phyloP scores from a whole-genome alignment of 2,329 filamentous ascomycete genomes.

The Colletotrichum sp. region DNA sequence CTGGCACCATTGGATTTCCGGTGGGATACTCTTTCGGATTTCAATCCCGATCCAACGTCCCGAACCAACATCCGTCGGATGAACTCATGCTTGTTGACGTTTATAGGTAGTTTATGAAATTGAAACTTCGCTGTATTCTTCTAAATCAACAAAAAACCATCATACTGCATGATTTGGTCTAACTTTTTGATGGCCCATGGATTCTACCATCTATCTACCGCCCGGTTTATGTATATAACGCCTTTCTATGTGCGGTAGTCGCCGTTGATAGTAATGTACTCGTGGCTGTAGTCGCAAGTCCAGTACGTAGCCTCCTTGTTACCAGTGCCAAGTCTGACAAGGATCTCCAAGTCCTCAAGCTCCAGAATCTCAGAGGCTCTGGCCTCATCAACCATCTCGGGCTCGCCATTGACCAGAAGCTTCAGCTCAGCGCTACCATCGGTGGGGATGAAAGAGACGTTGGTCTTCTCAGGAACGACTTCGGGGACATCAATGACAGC shows the following conservation, averaged over 20 bases:
- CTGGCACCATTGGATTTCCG: background rate
- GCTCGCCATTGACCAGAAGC: slow-evolving; percentile 80
- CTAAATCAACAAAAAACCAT: background rate
- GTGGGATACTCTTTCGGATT: background rate
- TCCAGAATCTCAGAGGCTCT: slow-evolving; percentile 80
- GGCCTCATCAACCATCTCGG: slow-evolving; percentile 77
- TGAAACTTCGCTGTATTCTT: background rate
- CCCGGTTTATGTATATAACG: background rate
- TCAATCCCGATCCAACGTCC: background rate
- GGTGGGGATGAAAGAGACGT: slow-evolving; percentile 78
- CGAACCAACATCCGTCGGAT: background rate
- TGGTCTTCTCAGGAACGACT: slow-evolving; percentile 73
- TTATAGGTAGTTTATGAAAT: background rate
- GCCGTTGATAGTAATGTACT: slow-evolving; percentile 75
- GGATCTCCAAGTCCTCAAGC: slow-evolving; percentile 79
- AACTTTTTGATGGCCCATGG: background rate
- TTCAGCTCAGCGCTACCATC: slow-evolving; percentile 81
- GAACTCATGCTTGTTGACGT: background rate
- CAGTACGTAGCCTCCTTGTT: slow-evolving; percentile 75
- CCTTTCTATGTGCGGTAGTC: slow-evolving; percentile 62
- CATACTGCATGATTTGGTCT: background rate
- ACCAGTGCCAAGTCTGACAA: slow-evolving; percentile 74
- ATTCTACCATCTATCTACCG: background rate
- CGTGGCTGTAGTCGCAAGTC: slow-evolving; percentile 88
- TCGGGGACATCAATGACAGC: slow-evolving; percentile 65